Evolutionary conservation across 352 stramenopile genomes (phyloP).

Genomic region (Phytophthora brassicae): DNA sequence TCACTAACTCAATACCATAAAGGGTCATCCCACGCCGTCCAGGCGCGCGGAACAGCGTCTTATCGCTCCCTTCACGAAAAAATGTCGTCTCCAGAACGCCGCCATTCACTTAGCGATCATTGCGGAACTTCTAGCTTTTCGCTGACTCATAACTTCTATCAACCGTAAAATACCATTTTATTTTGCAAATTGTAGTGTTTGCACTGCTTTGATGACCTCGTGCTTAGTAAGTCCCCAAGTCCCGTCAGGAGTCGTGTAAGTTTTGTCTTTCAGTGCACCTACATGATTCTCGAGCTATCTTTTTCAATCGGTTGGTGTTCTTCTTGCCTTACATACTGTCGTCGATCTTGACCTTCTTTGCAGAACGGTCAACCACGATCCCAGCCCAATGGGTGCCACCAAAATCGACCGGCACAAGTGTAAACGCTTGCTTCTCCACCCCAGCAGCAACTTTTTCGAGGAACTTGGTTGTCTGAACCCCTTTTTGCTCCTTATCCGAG

Average conservation of each 20-base stretch:
- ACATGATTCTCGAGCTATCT: not conserved
- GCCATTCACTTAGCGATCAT: no score
- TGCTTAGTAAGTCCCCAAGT: no score
- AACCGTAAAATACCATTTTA: no score
- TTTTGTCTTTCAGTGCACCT: not conserved
- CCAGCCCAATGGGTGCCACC: conserved; percentile 3
- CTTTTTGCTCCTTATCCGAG: not conserved
- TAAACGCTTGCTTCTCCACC: not conserved
- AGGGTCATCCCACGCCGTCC: no score
- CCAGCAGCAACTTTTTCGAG: not conserved
- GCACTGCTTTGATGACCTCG: no score
- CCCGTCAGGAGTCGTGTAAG: not conserved
- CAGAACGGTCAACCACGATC: not conserved
- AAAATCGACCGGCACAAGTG: conserved; percentile 4
- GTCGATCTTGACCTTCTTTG: conserved; percentile 2
- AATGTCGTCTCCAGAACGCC: no score
- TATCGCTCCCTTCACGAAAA: no score
- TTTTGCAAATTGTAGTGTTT: no score
- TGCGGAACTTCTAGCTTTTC: no score
- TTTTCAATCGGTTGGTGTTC: not conserved
- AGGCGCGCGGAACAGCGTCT: no score
- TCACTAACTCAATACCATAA: no score
- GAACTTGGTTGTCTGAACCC: not conserved
- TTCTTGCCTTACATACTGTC: conserved; percentile 4
- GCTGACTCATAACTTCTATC: no score